Conservation (phyloP, 1,284 basidiomycete species). For the Stygiomarasmius scandens region DNA sequence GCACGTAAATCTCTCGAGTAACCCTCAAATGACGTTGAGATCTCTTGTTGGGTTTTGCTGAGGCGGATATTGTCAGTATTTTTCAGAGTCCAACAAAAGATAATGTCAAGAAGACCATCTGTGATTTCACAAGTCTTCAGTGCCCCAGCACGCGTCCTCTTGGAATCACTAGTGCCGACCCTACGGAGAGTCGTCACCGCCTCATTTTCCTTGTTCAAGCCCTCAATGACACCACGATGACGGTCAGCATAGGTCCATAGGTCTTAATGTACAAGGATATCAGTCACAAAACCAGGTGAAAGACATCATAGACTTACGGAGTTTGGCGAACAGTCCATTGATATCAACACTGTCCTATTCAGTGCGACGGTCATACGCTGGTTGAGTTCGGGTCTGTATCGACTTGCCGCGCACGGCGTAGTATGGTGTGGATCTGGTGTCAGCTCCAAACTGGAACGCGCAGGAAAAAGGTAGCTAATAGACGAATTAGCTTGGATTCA, state of each 20-base stretch:
- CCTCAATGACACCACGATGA: constrained; percentile 50
- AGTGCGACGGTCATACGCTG: constrained; percentile 80
- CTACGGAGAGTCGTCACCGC: constrained; percentile 50
- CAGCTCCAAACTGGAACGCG: constrained; percentile 92
- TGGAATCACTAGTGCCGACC: constrained; percentile 52
- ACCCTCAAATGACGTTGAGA: constrained; percentile 50
- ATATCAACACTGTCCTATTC: constrained; percentile 81
- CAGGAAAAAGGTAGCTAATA: constrained; percentile 94
- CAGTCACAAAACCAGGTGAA: not conserved
- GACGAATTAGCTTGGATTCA: constrained; percentile 92
- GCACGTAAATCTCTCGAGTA: constrained; percentile 57
- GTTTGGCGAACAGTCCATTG: constrained; percentile 77
- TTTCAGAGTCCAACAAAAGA: constrained; percentile 41
- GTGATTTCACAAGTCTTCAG: constrained; percentile 45
- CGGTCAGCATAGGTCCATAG: constrained; percentile 51
- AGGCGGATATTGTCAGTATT: constrained; percentile 47
- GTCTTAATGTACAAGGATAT: constrained; percentile 49
- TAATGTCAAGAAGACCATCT: constrained; percentile 3
- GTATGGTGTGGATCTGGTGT: constrained; percentile 96
- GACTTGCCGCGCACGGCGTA: constrained; percentile 97
- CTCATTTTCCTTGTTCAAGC: constrained; percentile 40
- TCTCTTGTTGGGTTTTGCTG: constrained; percentile 44
- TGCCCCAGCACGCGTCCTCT: constrained; percentile 57
- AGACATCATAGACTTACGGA: constrained; percentile 56
- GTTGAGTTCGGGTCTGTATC: constrained; percentile 94